Conservation (phyloP, 306 rosid species). For the Oxytropis ochrocephala region DNA sequence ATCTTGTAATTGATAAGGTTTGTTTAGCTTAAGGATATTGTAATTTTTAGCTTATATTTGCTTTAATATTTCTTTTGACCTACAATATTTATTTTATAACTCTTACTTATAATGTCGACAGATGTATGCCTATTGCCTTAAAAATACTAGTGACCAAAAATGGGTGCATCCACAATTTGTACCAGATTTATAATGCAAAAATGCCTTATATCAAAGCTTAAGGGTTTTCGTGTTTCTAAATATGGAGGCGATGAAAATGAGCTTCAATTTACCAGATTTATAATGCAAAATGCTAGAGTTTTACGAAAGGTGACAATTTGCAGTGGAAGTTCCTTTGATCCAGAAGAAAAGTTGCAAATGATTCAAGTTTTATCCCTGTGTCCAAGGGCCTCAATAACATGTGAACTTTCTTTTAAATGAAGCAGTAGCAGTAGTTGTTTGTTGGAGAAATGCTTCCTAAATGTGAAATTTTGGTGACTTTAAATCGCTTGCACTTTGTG, state of each 20-base stretch:
- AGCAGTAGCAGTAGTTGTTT: no score
- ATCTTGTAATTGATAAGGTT: no score
- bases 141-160: no score
- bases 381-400: background rate
- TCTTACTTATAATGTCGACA: background rate
- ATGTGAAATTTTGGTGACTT: no score
- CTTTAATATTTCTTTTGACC: background rate
- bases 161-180: no score
- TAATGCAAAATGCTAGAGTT: background rate
- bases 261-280: background rate
- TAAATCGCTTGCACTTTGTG: no score
- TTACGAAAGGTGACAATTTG: background rate
- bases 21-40: background rate
- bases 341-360: background rate
- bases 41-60: background rate
- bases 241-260: background rate
- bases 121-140: background rate
- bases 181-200: no score
- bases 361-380: background rate
- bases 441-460: no score
- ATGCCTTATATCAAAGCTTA: no score
- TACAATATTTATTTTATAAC: background rate
- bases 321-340: rapidly evolving
- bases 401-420: background rate
- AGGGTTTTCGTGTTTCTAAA: no score